Base-by-base conservation (phyloP, 257 asterid genomes). In the Primulina tabacum region DNA sequence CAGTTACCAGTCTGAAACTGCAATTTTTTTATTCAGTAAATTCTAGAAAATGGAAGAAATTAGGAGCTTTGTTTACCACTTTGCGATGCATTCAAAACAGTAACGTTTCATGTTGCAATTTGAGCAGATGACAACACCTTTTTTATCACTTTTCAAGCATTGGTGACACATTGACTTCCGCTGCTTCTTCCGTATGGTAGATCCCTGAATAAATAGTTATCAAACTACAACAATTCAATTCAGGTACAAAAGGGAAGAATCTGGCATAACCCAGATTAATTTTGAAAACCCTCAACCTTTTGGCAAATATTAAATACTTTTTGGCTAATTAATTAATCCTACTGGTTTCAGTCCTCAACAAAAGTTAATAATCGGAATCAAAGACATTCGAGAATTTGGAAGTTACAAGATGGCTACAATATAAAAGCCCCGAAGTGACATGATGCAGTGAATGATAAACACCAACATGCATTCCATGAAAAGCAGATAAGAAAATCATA, bases 41-140 rank as follows among this genome's bases (percentile, higher is more conserved):
- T 32, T 52, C 65, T 76, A 17, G 71, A 67, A 61, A 67, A 65
- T 32, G 50, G 73, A 65, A 52, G 70, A 64, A 72, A 67, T 62
- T 18, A 76, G 47, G 28, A 77, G 20, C 24, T 58, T 52, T 74
- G 37, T 66, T 76, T 84, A 88, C 97, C 97, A 88, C 75, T 88
- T 84, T 9, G 67, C 72, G 74, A 88, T 82, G 88, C 97, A 90
- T 14, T 79, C 80, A 29, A 65, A 56, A 82, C 96, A 88, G 83
- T 88, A 88, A 67, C 82, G 86, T 68, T 83, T 90, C 78, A 61
- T 77, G 63, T 79, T 82, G 89, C 96, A 90, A 55, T 78, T 87
- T 60, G 82, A 83, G 83, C 97, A 88, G 71, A 74, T 24, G 74
- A 81, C 72, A 55, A 82, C 56, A 33, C 68, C 79, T 60, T 21